Percentiles rank a stretch among this genome's conserved stretches.
These are phyloP conservation scores for Groenewaldozyma sp. DNA, from an alignment of 1,139 yeast species.

Conservation along the genomic window DNA sequence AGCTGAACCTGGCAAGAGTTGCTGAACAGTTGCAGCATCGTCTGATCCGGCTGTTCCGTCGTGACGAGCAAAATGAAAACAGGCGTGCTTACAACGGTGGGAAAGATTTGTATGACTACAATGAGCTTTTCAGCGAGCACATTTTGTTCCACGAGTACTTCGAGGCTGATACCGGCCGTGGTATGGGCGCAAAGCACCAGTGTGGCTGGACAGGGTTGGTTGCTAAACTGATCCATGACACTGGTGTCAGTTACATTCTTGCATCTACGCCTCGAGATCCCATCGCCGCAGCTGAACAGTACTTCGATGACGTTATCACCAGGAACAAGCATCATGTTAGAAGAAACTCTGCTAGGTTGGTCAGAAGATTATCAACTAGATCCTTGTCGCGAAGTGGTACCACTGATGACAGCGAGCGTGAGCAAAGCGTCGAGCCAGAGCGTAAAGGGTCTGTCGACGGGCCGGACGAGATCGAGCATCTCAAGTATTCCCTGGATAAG, in stretches of 20 bases:
- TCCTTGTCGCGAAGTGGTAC: constrained; percentile 7
- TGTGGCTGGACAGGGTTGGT: constrained; percentile 96
- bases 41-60: constrained; percentile 67
- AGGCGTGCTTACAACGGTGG: constrained; percentile 78
- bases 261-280: constrained; percentile 30
- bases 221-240: constrained; percentile 89
- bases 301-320: constrained; percentile 30
- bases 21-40: constrained; percentile 91
- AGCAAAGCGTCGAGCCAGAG: constrained; percentile 1
- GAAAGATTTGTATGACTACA: constrained; percentile 48
- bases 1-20: constrained; percentile 75
- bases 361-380: constrained; percentile 15
- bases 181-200: constrained; percentile 92
- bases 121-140: constrained; percentile 66
- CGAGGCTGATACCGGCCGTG: constrained; percentile 94
- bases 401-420: constrained; percentile 8
- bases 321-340: constrained; percentile 17
- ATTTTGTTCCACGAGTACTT: constrained; percentile 83
- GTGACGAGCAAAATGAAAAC: constrained; percentile 51
- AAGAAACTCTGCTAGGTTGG: constrained; percentile 14
- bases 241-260: constrained; percentile 48
- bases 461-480: constrained; percentile 1
- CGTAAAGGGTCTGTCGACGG: not conserved
- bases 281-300: constrained; percentile 30
- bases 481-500: constrained; percentile 3